These are phyloP conservation scores for Fraxinus sp. DNA, from an alignment of 305 asterid species.

Conservation along the genomic window DNA sequence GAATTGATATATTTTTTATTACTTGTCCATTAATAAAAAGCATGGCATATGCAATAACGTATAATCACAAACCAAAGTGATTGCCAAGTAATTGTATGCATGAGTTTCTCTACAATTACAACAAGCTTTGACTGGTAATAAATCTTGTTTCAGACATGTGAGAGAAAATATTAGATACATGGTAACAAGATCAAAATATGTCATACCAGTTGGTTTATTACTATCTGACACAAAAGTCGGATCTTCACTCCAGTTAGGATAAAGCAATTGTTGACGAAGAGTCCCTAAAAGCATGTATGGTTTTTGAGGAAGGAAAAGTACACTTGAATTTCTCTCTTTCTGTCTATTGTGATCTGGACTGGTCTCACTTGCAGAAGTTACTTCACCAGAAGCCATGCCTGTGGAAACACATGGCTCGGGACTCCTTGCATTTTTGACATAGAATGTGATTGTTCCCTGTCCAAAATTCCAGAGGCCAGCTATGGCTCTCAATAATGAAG, in stretches of 20 bases:
- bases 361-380: slow-evolving; percentile 23
- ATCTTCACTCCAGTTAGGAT: slow-evolving; percentile 75
- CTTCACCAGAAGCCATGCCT: slow-evolving; percentile 35
- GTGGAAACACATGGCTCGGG: slow-evolving; percentile 27
- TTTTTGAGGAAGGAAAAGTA: slow-evolving; percentile 91
- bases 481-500: slow-evolving; percentile 76
- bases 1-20: neutral
- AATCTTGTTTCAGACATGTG: slow-evolving; percentile 9
- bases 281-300: slow-evolving; percentile 94
- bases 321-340: slow-evolving; percentile 40
- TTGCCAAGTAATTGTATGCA: neutral
- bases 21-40: neutral
- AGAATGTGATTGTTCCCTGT: slow-evolving; percentile 66
- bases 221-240: slow-evolving; percentile 35
- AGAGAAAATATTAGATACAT: slow-evolving; percentile 19
- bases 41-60: neutral
- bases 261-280: slow-evolving; percentile 82
- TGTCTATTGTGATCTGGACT: slow-evolving; percentile 26
- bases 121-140: neutral
- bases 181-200: slow-evolving; percentile 19
- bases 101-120: neutral
- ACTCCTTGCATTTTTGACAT: slow-evolving; percentile 35
- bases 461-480: slow-evolving; percentile 96
- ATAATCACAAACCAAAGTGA: neutral
- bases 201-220: slow-evolving; percentile 48